Evolutionary conservation across 2,329 filamentous ascomycete species (phyloP), one percentile per base, ranked within the genome.

Genomic region (Penicillium sp.): DNA sequence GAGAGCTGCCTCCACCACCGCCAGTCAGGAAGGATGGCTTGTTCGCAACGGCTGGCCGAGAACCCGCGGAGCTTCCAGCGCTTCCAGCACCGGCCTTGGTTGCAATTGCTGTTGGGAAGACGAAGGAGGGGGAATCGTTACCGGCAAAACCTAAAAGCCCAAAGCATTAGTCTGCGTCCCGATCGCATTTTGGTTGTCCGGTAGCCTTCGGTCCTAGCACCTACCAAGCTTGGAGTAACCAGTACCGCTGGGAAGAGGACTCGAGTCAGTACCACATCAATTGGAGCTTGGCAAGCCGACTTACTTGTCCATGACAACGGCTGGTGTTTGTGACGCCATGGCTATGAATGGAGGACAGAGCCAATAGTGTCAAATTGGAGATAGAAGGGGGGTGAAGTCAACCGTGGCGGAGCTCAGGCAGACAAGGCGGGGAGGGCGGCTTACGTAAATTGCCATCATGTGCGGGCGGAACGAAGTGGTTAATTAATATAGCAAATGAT

Each of bases 271-370:
- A 29, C 27, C 27, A 40, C 52, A 44, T 46, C 52, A 39, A 35
- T 32, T 41, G 28, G n/a, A n/a, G 31, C 10, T 20, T 13, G 12
- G 17, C 28, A 45, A 45, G 30, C 30, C 44, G 52, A 77, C 87
- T 72, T 83, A 95, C 92, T 98, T 98, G 92, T 98, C 92, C 90
- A 98, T 98, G 87, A 98, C 92, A 95, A 98, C 92, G 85, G 92
- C 92, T 60, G 92, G 92, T 66, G 92, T 96, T 80, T 96, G 90
- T 73, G 85, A 84, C 65, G 92, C 90, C 92, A 98, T 98, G 48
- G 58, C 64, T 59, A 44, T 43, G 41, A 36, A 30, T 35, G 22
- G 22, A 32, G 16, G 35, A 35, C 39, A 42, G 34, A 32, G 35
- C 44, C 46, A 41, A 41, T 47, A 30, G 33, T 22, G 31, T 39